Evolutionary conservation across 495 filamentous ascomycete species (phyloP).

Genomic region (Trichoderma asperelloides): DNA sequence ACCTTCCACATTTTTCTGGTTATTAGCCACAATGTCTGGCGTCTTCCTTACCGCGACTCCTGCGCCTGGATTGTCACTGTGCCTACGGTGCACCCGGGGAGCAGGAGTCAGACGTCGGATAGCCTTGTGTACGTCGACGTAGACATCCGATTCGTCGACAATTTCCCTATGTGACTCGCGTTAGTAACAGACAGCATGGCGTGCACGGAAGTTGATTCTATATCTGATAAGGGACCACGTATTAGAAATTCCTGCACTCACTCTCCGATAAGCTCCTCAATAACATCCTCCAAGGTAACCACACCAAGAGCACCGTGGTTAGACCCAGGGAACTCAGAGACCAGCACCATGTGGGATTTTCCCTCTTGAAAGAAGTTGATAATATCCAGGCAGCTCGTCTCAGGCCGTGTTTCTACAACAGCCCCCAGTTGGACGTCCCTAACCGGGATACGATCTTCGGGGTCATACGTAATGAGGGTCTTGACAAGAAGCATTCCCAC

Average conservation of each 20-base stretch:
- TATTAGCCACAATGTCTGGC: conserved; percentile 11
- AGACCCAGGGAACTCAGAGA: conserved; percentile 82
- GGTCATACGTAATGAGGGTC: conserved; percentile 97
- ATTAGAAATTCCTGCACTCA: conserved; percentile 39
- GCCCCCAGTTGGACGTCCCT: conserved; percentile 88
- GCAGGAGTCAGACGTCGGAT: conserved; percentile 56
- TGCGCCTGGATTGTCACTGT: conserved; percentile 13
- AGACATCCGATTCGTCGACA: conserved; percentile 83
- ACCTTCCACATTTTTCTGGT: conserved; percentile 8
- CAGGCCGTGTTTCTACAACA: conserved; percentile 84
- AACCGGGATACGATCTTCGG: conserved; percentile 78
- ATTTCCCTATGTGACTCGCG: conserved; percentile 47
- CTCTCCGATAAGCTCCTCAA: conserved; percentile 97
- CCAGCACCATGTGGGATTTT: conserved; percentile 97
- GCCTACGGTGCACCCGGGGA: conserved; percentile 21
- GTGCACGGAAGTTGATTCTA: neutral
- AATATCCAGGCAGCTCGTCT: conserved; percentile 94
- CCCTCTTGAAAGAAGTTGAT: conserved; percentile 99
- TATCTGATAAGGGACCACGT: neutral
- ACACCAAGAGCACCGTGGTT: conserved; percentile 85
- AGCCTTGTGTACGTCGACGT: conserved; percentile 92
- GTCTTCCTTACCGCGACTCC: conserved; percentile 15
- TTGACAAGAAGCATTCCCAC: conserved; percentile 97
- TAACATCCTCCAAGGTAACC: conserved; percentile 93
- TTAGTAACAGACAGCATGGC: neutral